Conservation (phyloP, 2,329 filamentous ascomycete genomes). For the Aspergillus aculeatinus region DNA sequence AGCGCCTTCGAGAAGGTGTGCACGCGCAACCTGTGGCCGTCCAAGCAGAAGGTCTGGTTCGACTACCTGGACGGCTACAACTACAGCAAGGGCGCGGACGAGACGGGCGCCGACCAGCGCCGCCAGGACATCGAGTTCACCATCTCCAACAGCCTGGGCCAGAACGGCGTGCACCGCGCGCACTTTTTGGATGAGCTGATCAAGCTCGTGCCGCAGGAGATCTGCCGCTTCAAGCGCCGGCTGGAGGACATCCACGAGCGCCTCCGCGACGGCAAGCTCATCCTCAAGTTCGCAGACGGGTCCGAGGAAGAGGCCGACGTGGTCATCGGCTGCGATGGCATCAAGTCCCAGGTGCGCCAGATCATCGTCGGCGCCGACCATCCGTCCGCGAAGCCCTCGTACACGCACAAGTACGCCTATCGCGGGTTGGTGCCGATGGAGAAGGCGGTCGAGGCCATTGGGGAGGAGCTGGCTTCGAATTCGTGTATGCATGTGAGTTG, state of each 20-base stretch:
- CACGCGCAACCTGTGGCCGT: slow-evolving; percentile 34
- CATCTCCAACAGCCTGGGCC: slow-evolving; percentile 23
- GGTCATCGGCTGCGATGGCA: slow-evolving; percentile 51
- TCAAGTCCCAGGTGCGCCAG: slow-evolving; percentile 49
- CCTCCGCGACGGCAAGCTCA: slow-evolving; percentile 26
- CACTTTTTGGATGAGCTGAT: slow-evolving; percentile 39
- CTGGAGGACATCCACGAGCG: slow-evolving; percentile 21
- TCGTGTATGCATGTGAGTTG: slow-evolving; percentile 32
- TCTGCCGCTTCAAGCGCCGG: slow-evolving; percentile 29
- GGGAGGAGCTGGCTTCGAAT: slow-evolving; percentile 43
- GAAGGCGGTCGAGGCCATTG: slow-evolving; percentile 46
- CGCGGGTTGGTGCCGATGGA: slow-evolving; percentile 21
- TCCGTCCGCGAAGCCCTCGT: slow-evolving; percentile 47
- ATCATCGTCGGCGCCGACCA: slow-evolving; percentile 45
- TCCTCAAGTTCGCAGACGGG: slow-evolving; percentile 47
- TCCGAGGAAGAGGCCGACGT: slow-evolving; percentile 42
- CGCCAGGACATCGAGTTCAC: slow-evolving; percentile 25
- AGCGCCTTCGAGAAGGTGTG: slow-evolving; percentile 35
- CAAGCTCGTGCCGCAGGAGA: slow-evolving; percentile 28
- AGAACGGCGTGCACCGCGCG: slow-evolving; percentile 30
- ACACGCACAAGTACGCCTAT: slow-evolving; percentile 52
- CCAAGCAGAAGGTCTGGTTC: slow-evolving; percentile 28
- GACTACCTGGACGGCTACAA: slow-evolving; percentile 24
- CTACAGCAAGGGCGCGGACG: not conserved
- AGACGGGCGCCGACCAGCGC: slow-evolving; percentile 5